A percentile compares a stretch with the other conserved stretches of the same genome.
These are phyloP conservation scores for Heliosperma pusillum DNA, from an alignment of 148 eudicot genomes.

Conservation along the genomic window DNA sequence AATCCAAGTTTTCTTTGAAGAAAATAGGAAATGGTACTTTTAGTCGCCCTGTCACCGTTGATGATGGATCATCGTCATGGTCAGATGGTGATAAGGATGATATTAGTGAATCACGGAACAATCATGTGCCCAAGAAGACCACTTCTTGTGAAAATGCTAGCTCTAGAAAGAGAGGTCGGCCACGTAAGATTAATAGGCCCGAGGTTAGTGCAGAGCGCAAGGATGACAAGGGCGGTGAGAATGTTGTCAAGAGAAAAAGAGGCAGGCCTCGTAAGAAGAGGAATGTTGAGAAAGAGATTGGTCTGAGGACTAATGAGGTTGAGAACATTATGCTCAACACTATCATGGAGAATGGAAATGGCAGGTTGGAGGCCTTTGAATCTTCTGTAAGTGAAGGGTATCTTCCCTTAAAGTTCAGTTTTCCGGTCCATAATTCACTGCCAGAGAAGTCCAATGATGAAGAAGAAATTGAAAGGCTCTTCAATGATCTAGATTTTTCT, in stretches of 20 bases:
- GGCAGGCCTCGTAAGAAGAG: conserved; percentile 11
- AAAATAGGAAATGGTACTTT: conserved; percentile 2
- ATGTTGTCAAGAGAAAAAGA: background rate
- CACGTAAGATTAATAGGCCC: background rate
- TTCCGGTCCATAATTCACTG: conserved; percentile 19
- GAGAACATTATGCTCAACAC: conserved; percentile 36
- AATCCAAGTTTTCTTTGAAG: background rate
- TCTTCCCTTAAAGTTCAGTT: conserved; percentile 36
- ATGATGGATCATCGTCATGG: background rate
- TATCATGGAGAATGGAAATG: conserved; percentile 29
- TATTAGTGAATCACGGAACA: background rate
- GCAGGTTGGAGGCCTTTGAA: conserved; percentile 18
- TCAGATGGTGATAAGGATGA: background rate
- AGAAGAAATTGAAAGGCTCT: conserved; percentile 33
- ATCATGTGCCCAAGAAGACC: background rate
- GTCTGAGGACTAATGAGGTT: conserved; percentile 24
- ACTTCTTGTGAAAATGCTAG: background rate
- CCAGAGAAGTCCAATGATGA: conserved; percentile 32
- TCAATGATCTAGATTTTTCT: conserved; percentile 32
- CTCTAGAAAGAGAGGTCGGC: background rate
- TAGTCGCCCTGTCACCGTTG: conserved; percentile 8
- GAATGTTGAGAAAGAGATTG: conserved; percentile 3
- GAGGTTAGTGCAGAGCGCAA: background rate
- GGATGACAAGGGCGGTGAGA: background rate
- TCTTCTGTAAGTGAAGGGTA: conserved; percentile 4